A percentile compares a stretch with the other conserved stretches of the same genome.
phyloP scores from a whole-genome alignment of 2,329 filamentous ascomycete genomes.

The Fonsecaea monophora region DNA sequence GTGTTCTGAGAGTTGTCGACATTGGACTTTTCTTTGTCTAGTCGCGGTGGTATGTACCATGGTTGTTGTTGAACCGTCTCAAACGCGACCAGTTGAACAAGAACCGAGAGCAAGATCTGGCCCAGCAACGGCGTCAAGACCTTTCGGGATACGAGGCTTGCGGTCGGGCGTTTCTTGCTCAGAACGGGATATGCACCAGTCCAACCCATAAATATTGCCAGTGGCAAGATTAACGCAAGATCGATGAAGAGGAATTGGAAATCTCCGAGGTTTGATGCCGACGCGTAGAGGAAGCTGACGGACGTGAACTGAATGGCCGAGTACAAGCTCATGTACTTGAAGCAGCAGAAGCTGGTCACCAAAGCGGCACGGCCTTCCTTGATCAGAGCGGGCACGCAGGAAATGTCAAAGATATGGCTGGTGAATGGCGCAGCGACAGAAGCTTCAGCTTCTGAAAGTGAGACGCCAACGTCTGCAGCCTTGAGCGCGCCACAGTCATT shows the following conservation, averaged over 20 bases:
- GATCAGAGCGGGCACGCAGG: slow-evolving; percentile 91
- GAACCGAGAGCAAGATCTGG: slow-evolving; percentile 81
- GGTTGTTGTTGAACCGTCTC: slow-evolving; percentile 75
- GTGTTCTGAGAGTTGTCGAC: slow-evolving; percentile 94
- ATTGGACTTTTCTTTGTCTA: slow-evolving; percentile 80
- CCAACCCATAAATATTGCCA: slow-evolving; percentile 99
- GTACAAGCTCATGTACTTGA: slow-evolving; percentile 99
- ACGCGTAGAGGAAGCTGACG: slow-evolving; percentile 94
- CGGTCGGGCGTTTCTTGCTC: slow-evolving; percentile 84
- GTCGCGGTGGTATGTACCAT: slow-evolving; percentile 83
- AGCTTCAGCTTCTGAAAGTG: slow-evolving; percentile 93
- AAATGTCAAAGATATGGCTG: slow-evolving; percentile 92
- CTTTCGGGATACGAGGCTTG: slow-evolving; percentile 89
- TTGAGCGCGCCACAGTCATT: slow-evolving; percentile 98
- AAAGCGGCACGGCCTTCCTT: slow-evolving; percentile 91
- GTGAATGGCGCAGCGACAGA: slow-evolving; percentile 99
- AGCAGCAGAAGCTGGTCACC: slow-evolving; percentile 98
- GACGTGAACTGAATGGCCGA: slow-evolving; percentile 99
- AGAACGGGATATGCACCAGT: slow-evolving; percentile 80
- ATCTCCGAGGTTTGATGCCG: slow-evolving; percentile 91
- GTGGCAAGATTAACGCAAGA: slow-evolving; percentile 86
- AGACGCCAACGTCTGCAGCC: slow-evolving; percentile 96
- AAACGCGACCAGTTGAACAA: slow-evolving; percentile 77
- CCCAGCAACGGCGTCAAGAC: slow-evolving; percentile 87
- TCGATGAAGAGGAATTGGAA: slow-evolving; percentile 99